Evolutionary conservation across 164 flowering plant genomes (phyloP).

Genomic region (Magnolia changhungtana): DNA sequence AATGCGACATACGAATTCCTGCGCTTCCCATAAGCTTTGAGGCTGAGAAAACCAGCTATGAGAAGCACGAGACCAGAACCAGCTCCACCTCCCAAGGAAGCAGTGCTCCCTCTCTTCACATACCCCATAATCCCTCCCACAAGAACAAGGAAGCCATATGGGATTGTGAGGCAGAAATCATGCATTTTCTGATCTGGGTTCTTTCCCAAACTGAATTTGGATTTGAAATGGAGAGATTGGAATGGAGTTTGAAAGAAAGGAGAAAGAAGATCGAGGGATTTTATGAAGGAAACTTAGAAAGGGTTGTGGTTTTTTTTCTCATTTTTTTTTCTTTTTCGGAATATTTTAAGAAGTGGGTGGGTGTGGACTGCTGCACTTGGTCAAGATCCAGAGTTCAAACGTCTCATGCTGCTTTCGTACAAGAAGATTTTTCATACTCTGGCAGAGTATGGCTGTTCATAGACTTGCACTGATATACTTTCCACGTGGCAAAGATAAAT

Average conservation of each 20-base stretch:
- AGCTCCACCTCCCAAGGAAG: slow-evolving; percentile 76
- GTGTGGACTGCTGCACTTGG: neutral
- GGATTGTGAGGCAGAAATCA: slow-evolving; percentile 97
- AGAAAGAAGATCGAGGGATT: neutral
- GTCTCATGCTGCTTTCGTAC: neutral
- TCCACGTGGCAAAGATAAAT: neutral
- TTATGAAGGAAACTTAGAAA: neutral
- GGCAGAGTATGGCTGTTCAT: no score
- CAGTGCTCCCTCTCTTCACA: slow-evolving; percentile 62
- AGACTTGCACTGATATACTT: no score
- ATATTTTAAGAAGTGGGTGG: neutral
- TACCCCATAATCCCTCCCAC: slow-evolving; percentile 77
- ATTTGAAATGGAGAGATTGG: neutral
- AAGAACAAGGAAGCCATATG: slow-evolving; percentile 66
- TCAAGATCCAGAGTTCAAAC: neutral
- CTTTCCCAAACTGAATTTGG: slow-evolving; percentile 1
- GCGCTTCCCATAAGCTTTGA: slow-evolving; percentile 67
- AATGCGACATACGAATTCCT: slow-evolving; percentile 62
- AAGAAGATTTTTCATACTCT: neutral
- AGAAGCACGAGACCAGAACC: slow-evolving; percentile 70
- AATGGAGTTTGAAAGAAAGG: neutral
- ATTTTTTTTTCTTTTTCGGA: neutral
- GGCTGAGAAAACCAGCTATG: slow-evolving; percentile 74
- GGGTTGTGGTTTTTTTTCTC: no score
- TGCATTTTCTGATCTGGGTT: slow-evolving; percentile 54